phyloP scores from a whole-genome alignment of 768 basidiomycete genomes.

The Rhizopogon salebrosus region DNA sequence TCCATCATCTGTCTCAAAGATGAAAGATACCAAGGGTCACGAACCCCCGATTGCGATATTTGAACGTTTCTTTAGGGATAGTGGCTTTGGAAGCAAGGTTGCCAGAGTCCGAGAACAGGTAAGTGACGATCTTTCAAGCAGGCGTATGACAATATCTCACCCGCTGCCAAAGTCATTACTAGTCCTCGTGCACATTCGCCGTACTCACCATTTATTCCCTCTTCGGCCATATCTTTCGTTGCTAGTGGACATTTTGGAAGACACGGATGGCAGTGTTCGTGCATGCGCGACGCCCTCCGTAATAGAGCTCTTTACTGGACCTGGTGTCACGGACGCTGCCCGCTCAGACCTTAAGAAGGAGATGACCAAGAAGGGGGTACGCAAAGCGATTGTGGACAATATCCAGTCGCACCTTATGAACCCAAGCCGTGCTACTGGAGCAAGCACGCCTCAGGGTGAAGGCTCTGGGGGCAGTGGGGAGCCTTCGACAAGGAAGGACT shows the following conservation, averaged over 20 bases:
- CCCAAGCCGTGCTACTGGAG: conserved; percentile 32
- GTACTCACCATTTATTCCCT: conserved; percentile 66
- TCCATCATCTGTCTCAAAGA: conserved; percentile 40
- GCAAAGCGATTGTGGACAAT: conserved; percentile 81
- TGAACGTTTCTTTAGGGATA: conserved; percentile 68
- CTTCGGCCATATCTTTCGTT: conserved; percentile 74
- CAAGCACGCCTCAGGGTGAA: conserved; percentile 46
- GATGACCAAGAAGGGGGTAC: conserved; percentile 77
- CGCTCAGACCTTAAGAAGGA: conserved; percentile 93
- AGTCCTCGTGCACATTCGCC: conserved; percentile 68
- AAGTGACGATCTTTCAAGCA: conserved; percentile 20
- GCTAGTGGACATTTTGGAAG: conserved; percentile 84
- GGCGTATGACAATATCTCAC: neutral
- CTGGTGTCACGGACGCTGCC: conserved; percentile 78
- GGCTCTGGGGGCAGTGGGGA: conserved; percentile 55
- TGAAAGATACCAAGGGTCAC: conserved; percentile 50
- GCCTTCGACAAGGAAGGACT: conserved; percentile 40
- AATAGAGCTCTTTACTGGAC: conserved; percentile 81
- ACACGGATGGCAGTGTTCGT: conserved; percentile 86
- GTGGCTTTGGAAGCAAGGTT: conserved; percentile 73
- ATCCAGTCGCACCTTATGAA: conserved; percentile 65
- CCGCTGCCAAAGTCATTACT: conserved; percentile 45
- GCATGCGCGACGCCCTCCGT: conserved; percentile 78
- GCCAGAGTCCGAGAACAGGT: conserved; percentile 88
- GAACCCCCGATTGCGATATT: conserved; percentile 69